A percentile compares a stretch with the other conserved stretches of the same genome.
Conservation (phyloP, 352 stramenopile genomes). For the Thalassiosira mediterranea region DNA sequence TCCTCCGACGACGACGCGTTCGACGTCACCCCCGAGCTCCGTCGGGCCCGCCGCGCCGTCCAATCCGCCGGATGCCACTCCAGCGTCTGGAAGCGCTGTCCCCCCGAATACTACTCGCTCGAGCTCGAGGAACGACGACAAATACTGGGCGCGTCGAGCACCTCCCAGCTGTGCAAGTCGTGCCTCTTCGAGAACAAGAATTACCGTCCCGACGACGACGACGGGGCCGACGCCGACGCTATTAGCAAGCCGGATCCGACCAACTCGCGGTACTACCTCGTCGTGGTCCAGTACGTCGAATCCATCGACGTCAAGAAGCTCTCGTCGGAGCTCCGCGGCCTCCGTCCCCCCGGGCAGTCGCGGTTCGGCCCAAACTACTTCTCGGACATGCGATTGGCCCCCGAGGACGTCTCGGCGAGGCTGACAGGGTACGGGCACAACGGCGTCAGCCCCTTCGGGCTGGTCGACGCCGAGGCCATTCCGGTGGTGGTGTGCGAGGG, state of each 20-base stretch:
- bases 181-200: slow-evolving; percentile 82
- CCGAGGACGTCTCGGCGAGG: slow-evolving; percentile 60
- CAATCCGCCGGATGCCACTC: slow-evolving; percentile 48
- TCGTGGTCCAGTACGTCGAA: slow-evolving; percentile 79
- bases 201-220: slow-evolving; percentile 18
- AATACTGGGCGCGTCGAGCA: slow-evolving; percentile 50
- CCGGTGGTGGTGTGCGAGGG: slow-evolving; percentile 66
- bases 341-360: slow-evolving; percentile 46
- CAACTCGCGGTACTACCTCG: slow-evolving; percentile 77
- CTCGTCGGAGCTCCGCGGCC: slow-evolving; percentile 54
- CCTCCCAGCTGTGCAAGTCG: slow-evolving; percentile 71
- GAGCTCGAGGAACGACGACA: slow-evolving; percentile 59
- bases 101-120: slow-evolving; percentile 68
- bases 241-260: slow-evolving; percentile 51
- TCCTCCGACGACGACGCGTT: neutral
- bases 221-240: neutral
- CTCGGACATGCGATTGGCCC: slow-evolving; percentile 68
- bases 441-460: slow-evolving; percentile 75
- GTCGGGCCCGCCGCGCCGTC: slow-evolving; percentile 54
- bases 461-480: slow-evolving; percentile 55
- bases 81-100: slow-evolving; percentile 67
- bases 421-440: slow-evolving; percentile 79
- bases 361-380: slow-evolving; percentile 64
- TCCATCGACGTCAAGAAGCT: slow-evolving; percentile 71
- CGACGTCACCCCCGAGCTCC: slow-evolving; percentile 40